Base-by-base conservation (phyloP, 1,139 yeast species). In the Insectozyma bohioensis region DNA sequence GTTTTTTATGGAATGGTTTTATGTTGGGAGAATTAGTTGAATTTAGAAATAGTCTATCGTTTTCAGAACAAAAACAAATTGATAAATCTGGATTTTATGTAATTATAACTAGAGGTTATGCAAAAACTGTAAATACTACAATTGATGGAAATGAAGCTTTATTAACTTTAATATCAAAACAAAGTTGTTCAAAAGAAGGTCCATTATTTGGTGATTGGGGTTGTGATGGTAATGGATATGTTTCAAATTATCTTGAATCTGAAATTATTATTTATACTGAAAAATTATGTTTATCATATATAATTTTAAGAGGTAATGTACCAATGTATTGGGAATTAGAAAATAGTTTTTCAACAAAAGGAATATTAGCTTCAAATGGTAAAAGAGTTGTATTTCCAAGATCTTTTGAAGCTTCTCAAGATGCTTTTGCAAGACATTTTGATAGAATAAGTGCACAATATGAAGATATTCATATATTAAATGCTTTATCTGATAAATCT, bases 211-310 rank as follows among this genome's bases (percentile, higher is more conserved):
- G 86, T 0, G 74, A 78, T 20, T 75, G 76, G 59, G 87, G 90
- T 12, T 68, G 82, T 40, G 87, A 81, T 51, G 88, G 82, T 37
- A 78, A 78, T 31, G 92, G 92, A 0, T 67, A 72, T 24, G 84
- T 79, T 5, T 69, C 88, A 1, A 80, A 80, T 46, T 79, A 67
- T 48, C 74, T 76, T 14, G 92, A 84, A 49, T 71, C 84, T 1
- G 92, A 84, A 51, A 50, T 81, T 5, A 68, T 83, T 4, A 61
- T 81, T 11, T 76, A 76, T 35, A 72, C 80, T 4, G 68, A 71
- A 22, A 55, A 56, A 11, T 72, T 67, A 41, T 69, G 79, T 37
- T 69, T 78, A 39, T 71, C 85, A 2, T 80, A 80, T 45, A 68
- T 77, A 1, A 71, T 80, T 30, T 57, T 80, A 1, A 54, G 83